Percentiles rank a stretch among this genome's conserved stretches.
phyloP scores from a whole-genome alignment of 1,284 basidiomycete species.

The Marasmius oreades region DNA sequence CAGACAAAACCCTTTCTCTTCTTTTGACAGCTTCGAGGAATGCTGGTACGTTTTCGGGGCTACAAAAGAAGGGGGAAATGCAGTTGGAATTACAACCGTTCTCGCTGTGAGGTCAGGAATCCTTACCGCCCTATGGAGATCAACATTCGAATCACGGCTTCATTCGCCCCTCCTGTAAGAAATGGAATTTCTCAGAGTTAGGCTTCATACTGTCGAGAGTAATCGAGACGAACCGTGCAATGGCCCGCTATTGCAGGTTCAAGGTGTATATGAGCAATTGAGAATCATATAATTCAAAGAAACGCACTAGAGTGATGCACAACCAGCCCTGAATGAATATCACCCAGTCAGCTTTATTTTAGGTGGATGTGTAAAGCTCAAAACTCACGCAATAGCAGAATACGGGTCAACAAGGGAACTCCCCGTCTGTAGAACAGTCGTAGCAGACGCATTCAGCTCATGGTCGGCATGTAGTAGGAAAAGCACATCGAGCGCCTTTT shows the following conservation, averaged over 20 bases:
- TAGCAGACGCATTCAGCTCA: slow-evolving; percentile 81
- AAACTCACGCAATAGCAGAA: slow-evolving; percentile 69
- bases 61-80: slow-evolving; percentile 21
- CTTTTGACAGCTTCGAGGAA: slow-evolving; percentile 84
- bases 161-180: slow-evolving; percentile 71
- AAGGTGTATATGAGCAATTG: slow-evolving; percentile 6
- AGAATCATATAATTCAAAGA: not conserved
- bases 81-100: not conserved
- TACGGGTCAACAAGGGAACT: slow-evolving; percentile 87
- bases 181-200: slow-evolving; percentile 6
- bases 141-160: slow-evolving; percentile 88
- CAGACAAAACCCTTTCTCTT: slow-evolving; percentile 81
- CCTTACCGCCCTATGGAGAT: slow-evolving; percentile 77
- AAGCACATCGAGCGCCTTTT: slow-evolving; percentile 79
- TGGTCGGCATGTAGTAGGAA: slow-evolving; percentile 89
- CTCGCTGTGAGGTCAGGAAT: not conserved
- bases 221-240: slow-evolving; percentile 52
- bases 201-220: not conserved
- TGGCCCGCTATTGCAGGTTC: slow-evolving; percentile 56
- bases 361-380: not conserved
- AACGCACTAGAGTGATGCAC: slow-evolving; percentile 78
- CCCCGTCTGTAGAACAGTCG: slow-evolving; percentile 82
- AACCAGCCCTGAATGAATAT: slow-evolving; percentile 55
- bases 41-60: slow-evolving; percentile 78
- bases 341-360: not conserved